Evolutionary conservation across 2,329 filamentous ascomycete genomes (phyloP).

Genomic region (Talaromyces sp.): DNA sequence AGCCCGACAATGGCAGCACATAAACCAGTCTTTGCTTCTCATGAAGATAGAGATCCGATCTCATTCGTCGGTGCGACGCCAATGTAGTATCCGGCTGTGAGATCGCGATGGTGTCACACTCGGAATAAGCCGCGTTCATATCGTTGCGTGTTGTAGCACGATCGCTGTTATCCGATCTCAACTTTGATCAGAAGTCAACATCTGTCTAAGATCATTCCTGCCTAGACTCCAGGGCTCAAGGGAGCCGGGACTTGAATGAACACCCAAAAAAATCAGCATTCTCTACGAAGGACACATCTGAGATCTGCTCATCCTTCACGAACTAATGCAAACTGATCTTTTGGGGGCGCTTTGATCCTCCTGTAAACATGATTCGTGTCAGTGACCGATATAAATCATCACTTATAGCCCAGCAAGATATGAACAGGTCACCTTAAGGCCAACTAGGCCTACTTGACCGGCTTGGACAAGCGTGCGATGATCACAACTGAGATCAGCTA

Average conservation of each 20-base stretch:
- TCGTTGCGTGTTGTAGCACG: not conserved
- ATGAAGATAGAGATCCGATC: not conserved
- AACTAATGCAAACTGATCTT: not conserved
- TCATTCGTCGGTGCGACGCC: not conserved
- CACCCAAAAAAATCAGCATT: not conserved
- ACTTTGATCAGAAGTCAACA: not conserved
- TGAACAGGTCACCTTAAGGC: not conserved
- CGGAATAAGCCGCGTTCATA: not conserved
- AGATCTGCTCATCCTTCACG: not conserved
- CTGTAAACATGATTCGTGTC: constrained; percentile 1
- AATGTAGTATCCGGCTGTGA: not conserved
- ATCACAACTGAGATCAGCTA: not conserved
- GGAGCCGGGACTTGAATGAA: not conserved
- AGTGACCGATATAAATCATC: not conserved
- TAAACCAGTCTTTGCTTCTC: not conserved
- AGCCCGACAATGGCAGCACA: not conserved
- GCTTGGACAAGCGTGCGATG: not conserved
- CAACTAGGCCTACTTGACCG: not conserved
- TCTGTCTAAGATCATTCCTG: not conserved
- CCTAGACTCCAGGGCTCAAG: not conserved
- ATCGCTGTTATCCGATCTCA: not conserved
- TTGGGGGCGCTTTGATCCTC: not conserved
- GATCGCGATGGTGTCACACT: not conserved
- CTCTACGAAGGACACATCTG: not conserved
- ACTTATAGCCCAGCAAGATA: not conserved